A percentile compares a stretch with the other conserved stretches of the same genome.
Conservation (phyloP, 2,329 filamentous ascomycete genomes). For the Cercospora berteroae region DNA sequence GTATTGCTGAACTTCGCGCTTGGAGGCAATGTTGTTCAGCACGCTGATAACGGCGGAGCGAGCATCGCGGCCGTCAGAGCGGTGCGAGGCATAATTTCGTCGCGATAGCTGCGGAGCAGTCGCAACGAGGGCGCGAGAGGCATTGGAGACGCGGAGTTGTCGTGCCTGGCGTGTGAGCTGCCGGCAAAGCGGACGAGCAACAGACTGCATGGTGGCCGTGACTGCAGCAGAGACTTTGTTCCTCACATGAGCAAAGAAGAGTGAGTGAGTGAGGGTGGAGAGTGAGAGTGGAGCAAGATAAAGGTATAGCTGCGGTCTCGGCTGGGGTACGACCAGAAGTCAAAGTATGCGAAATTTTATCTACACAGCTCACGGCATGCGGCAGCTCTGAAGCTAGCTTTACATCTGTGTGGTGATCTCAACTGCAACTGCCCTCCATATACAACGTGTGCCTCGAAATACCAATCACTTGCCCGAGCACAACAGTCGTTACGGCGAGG, state of each 20-base stretch:
- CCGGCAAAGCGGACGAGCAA: slow-evolving; percentile 21
- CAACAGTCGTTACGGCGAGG: neutral
- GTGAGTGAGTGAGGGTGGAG: neutral
- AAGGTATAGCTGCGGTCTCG: neutral
- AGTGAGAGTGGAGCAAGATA: neutral
- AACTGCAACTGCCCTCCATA: neutral
- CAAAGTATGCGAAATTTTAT: slow-evolving; percentile 8
- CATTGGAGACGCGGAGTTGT: slow-evolving; percentile 6
- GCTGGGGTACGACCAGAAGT: slow-evolving; percentile 1
- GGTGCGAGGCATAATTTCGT: slow-evolving; percentile 26
- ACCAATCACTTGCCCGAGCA: neutral
- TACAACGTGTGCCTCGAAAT: neutral
- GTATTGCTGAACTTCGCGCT: slow-evolving; percentile 95
- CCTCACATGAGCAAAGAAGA: slow-evolving; percentile 7
- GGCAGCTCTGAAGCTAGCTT: neutral
- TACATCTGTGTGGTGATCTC: neutral
- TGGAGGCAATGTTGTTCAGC: slow-evolving; percentile 92
- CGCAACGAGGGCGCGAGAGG: slow-evolving; percentile 16
- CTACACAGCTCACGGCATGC: neutral
- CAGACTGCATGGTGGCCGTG: slow-evolving; percentile 16
- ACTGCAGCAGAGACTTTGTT: slow-evolving; percentile 3
- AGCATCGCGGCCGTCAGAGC: slow-evolving; percentile 57
- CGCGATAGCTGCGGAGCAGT: slow-evolving; percentile 8
- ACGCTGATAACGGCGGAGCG: slow-evolving; percentile 83
- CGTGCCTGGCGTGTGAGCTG: slow-evolving; percentile 21